phyloP scores from a whole-genome alignment of 1,139 yeast genomes.

The Debaryomyces udenii region DNA sequence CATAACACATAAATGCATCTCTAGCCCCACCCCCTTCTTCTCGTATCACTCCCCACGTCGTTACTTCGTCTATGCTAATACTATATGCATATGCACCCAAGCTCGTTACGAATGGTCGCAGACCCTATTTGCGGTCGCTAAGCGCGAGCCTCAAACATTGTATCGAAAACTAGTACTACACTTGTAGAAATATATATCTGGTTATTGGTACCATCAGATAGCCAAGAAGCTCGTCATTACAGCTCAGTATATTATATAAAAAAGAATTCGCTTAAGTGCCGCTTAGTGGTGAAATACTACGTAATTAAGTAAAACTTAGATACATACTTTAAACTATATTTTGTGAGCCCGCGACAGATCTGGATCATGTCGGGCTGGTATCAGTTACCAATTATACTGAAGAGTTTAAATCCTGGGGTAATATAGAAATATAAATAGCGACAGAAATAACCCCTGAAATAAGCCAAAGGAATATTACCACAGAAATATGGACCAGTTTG shows the following conservation, averaged over 20 bases:
- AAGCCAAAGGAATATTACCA: neutral
- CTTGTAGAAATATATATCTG: neutral
- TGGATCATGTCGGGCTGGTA: conserved; percentile 5
- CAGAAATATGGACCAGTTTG: conserved; percentile 5
- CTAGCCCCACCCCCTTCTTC: no score
- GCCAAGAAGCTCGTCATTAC: neutral
- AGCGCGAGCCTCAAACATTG: neutral
- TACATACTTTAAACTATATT: conserved; percentile 7
- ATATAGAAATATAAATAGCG: conserved; percentile 5
- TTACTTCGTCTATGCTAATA: no score
- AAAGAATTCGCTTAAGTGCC: neutral
- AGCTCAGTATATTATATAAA: neutral
- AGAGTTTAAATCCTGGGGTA: neutral
- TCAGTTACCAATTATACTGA: conserved; percentile 4
- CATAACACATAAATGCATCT: no score
- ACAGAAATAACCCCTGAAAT: neutral
- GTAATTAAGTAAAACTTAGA: no score
- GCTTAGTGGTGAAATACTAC: no score
- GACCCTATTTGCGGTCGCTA: conserved; percentile 4
- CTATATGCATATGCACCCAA: neutral
- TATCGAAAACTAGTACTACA: neutral
- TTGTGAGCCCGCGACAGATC: conserved; percentile 7
- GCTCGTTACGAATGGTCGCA: conserved; percentile 5
- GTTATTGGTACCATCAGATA: conserved; percentile 2
- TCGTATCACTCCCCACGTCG: no score